A percentile compares a stretch with the other conserved stretches of the same genome.
Conservation (phyloP, 1,284 basidiomycete species). For the Rhodotorula sp. region DNA sequence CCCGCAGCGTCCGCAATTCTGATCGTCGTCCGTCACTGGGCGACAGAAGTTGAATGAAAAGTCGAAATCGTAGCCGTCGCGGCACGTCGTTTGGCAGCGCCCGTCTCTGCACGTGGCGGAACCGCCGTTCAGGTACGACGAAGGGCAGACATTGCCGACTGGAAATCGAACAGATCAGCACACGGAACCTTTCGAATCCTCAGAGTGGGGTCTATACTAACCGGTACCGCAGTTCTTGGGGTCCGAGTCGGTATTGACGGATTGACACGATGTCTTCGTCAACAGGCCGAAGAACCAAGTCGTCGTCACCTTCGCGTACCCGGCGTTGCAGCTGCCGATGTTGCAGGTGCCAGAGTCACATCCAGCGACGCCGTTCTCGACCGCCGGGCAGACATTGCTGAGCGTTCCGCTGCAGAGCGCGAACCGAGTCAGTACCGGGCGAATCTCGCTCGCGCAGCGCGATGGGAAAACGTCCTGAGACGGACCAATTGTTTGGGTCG, state of each 20-base stretch:
- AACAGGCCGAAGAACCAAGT: not conserved
- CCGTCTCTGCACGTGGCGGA: constrained; percentile 22
- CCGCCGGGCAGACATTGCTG: constrained; percentile 15
- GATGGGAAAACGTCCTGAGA: not conserved
- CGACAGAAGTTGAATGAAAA: constrained; percentile 16
- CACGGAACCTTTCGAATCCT: too few species aligned
- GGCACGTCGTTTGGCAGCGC: constrained; percentile 29
- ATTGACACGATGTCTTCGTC: not conserved
- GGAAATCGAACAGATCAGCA: too few species aligned
- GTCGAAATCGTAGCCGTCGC: constrained; percentile 30
- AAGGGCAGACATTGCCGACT: constrained; percentile 31
- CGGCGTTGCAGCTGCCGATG: constrained; percentile 1
- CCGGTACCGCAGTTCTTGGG: constrained; percentile 23
- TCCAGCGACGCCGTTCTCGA: not conserved
- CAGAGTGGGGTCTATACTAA: too few species aligned
- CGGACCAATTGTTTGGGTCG: constrained; percentile 29
- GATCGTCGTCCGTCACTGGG: constrained; percentile 9
- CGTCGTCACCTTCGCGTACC: not conserved
- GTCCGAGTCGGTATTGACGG: constrained; percentile 16
- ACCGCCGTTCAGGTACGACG: constrained; percentile 33
- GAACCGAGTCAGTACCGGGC: not conserved
- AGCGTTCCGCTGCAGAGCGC: constrained; percentile 6
- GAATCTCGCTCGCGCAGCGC: not conserved
- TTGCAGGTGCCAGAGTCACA: constrained; percentile 19
- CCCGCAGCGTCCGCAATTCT: constrained; percentile 37